Evolutionary conservation across 2,329 filamentous ascomycete species (phyloP), one percentile per base, ranked within the genome.

Genomic region (Talaromyces sp.): DNA sequence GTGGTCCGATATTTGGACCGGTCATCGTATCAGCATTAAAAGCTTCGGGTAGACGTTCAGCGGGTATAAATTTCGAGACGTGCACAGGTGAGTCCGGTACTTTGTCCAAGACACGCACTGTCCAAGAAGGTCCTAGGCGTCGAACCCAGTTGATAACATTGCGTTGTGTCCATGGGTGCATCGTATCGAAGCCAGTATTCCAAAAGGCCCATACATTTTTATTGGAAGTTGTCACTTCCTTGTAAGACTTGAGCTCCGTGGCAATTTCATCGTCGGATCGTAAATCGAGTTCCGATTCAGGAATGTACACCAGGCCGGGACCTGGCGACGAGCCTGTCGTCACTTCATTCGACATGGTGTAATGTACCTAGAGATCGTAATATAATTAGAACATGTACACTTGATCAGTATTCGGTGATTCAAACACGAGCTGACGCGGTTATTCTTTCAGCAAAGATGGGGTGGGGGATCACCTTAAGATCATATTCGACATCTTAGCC

Each of bases 21-120:
- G 75, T 72, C 78, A 83, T 82, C 0, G 72, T 77, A 42, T 73
- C 68, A 9, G 77, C 72, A 31, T 79, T 74, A 60, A 82, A 79
- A 0, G 76, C 68, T 14, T 77, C 74, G 0, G 81, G 75, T 40
- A 80, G 72, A 40, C 75, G 67, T 1, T 73, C 70, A 1, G 69
- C 58, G 6, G 75, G 65, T 3, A 80, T 65, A 63, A 72, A 81
- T 40, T 74, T 73, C 58, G 73, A 67, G 2, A 74, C 74, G 54
- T 80, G 71, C 50, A 77, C 77, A 5, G 74, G 71, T 4, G 77
- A 80, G 12, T 66, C 68, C 0, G 72, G 70, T 2, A 74, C 71
- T 1, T 66, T 70, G 59, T 80, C 76, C 18, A 81, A 70, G 1
- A 80, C 71, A 3, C 77, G 76, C 11, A 81, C 69, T 5, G 73